Percentiles rank a stretch among this genome's conserved stretches.
Evolutionary conservation across 2,329 filamentous ascomycete species (phyloP).

Genomic region (Aureobasidium sp.): DNA sequence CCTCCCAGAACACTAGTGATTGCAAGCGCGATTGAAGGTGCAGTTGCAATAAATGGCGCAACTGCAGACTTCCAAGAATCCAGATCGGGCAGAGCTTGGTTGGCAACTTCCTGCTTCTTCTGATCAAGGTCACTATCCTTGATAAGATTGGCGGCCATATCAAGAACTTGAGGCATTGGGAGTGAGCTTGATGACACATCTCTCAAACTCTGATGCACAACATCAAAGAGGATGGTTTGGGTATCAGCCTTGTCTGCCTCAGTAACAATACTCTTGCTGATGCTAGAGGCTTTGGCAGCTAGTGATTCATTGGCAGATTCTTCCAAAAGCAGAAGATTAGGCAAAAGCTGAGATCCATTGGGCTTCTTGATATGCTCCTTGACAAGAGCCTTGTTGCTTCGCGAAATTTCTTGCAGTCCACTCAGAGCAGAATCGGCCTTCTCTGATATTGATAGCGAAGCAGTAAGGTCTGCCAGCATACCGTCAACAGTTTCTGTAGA

Average conservation of each 20-base stretch:
- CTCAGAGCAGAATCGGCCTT: slow-evolving; percentile 29
- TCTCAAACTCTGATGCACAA: slow-evolving; percentile 44
- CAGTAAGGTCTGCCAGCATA: slow-evolving; percentile 29
- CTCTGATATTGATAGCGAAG: slow-evolving; percentile 29
- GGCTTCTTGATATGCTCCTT: slow-evolving; percentile 38
- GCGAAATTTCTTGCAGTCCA: slow-evolving; percentile 31
- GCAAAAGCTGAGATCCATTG: slow-evolving; percentile 38
- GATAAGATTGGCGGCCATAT: slow-evolving; percentile 43
- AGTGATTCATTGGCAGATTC: slow-evolving; percentile 46
- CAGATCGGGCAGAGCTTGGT: slow-evolving; percentile 22
- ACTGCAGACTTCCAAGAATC: slow-evolving; percentile 59
- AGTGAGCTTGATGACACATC: slow-evolving; percentile 33
- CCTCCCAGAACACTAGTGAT: slow-evolving; percentile 67
- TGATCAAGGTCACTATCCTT: slow-evolving; percentile 18
- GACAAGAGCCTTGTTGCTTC: slow-evolving; percentile 26
- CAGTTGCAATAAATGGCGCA: slow-evolving; percentile 41
- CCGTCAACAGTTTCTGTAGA: slow-evolving; percentile 28
- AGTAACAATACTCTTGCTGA: slow-evolving; percentile 11
- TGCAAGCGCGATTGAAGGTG: slow-evolving; percentile 56
- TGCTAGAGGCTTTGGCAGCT: slow-evolving; percentile 31
- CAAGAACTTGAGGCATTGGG: slow-evolving; percentile 48
- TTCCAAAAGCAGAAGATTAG: slow-evolving; percentile 43
- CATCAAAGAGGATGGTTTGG: slow-evolving; percentile 39
- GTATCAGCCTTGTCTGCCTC: slow-evolving; percentile 23
- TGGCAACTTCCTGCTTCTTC: slow-evolving; percentile 12